Evolutionary conservation across 2,329 filamentous ascomycete genomes (phyloP).

Genomic region (Lasiodiplodia citricola): DNA sequence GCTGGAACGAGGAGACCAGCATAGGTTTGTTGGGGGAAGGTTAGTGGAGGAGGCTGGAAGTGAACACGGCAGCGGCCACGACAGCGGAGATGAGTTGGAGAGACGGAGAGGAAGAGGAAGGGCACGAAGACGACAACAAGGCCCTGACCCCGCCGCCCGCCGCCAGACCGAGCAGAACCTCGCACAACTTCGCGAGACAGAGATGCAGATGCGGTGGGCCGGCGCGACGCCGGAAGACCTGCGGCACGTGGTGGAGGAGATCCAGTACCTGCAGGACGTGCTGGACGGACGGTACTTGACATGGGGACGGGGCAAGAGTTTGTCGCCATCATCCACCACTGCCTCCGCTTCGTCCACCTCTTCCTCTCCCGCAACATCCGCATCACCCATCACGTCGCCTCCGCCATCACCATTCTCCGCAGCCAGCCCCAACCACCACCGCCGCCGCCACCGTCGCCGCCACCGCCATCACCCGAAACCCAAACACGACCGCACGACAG

Average conservation of each 20-base stretch:
- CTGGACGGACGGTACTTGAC: conserved; percentile 1
- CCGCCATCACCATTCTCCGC: too few species aligned
- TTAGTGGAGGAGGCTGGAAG: background rate
- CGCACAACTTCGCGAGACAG: background rate
- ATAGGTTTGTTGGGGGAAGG: too few species aligned
- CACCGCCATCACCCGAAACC: background rate
- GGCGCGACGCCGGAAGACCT: background rate
- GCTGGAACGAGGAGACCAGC: background rate
- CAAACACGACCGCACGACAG: background rate
- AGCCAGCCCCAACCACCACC: too few species aligned
- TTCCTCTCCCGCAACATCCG: background rate
- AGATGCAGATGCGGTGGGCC: background rate
- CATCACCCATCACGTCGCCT: background rate
- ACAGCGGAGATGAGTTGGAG: background rate
- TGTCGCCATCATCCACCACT: background rate
- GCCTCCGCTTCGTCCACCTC: background rate
- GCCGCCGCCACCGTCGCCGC: too few species aligned
- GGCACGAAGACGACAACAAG: background rate
- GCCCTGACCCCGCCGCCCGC: background rate
- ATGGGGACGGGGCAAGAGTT: background rate
- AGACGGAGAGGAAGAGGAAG: background rate
- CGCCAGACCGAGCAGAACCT: background rate
- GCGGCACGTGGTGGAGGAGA: background rate
- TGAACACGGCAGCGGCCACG: background rate
- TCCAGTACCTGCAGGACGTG: background rate